A percentile compares a stretch with the other conserved stretches of the same genome.
Evolutionary conservation across 1,139 yeast genomes (phyloP).

Genomic region (Taiozyma sp.): DNA sequence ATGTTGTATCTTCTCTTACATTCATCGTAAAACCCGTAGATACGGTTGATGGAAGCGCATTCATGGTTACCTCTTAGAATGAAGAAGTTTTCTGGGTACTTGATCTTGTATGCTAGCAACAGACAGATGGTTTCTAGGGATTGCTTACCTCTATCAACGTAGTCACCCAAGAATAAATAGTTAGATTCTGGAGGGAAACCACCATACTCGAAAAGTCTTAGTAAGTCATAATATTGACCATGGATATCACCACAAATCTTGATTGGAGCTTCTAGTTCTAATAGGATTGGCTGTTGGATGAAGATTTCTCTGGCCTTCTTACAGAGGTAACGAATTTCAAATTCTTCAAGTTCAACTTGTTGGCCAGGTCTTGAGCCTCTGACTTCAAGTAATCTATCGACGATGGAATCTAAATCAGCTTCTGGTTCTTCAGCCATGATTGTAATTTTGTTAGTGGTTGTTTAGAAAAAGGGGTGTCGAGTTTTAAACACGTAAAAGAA

Average conservation of each 20-base stretch:
- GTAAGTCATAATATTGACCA: constrained; percentile 94
- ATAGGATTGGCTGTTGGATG: constrained; percentile 92
- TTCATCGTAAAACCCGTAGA: constrained; percentile 96
- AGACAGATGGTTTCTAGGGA: constrained; percentile 92
- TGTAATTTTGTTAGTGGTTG: constrained; percentile 4
- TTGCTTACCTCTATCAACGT: constrained; percentile 98
- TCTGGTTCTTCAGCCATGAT: constrained; percentile 50
- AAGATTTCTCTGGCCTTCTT: constrained; percentile 97
- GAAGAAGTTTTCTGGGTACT: constrained; percentile 96
- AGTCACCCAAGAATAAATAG: constrained; percentile 91
- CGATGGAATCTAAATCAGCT: constrained; percentile 95
- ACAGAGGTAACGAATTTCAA: constrained; percentile 91
- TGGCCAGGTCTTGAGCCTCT: constrained; percentile 98
- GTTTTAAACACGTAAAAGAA: not conserved
- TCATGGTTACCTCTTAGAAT: constrained; percentile 95
- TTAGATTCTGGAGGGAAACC: constrained; percentile 99
- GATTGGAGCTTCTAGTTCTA: constrained; percentile 96
- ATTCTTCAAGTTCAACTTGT: constrained; percentile 90
- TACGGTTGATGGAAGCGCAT: constrained; percentile 95
- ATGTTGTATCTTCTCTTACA: constrained; percentile 96
- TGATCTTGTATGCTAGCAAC: constrained; percentile 89
- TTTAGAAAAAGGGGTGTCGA: not conserved
- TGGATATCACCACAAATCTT: constrained; percentile 94
- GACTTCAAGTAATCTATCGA: constrained; percentile 93
- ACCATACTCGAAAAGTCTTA: constrained; percentile 94